Percentiles rank a stretch among this genome's conserved stretches.
phyloP scores from a whole-genome alignment of 106 monocot genomes.

The Triglochin maritima region DNA sequence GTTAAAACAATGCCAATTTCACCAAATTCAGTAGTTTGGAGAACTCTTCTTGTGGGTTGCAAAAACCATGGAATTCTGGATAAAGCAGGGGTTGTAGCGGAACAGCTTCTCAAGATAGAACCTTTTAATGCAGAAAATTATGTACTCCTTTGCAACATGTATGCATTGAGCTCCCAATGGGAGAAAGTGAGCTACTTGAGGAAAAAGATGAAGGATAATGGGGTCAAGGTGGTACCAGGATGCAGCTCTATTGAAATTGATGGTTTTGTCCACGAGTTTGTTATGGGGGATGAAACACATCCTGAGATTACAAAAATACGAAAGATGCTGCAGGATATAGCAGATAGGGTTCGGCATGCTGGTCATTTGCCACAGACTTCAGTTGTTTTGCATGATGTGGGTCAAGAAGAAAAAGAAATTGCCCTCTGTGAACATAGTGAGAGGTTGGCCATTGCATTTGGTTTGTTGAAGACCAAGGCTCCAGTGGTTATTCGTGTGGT shows the following conservation, averaged over 20 bases:
- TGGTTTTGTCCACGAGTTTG: conserved; percentile 69
- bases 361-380: conserved; percentile 66
- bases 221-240: conserved; percentile 48
- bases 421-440: conserved; percentile 93
- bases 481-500: conserved; percentile 59
- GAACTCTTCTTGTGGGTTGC: conserved; percentile 73
- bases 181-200: conserved; percentile 71
- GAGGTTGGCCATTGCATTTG: conserved; percentile 84
- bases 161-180: conserved; percentile 69
- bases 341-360: conserved; percentile 29
- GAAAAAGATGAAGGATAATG: conserved; percentile 71
- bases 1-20: conserved; percentile 52
- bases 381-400: conserved; percentile 68
- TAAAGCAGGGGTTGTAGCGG: conserved; percentile 39
- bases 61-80: conserved; percentile 33
- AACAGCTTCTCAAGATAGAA: conserved; percentile 56
- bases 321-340: conserved; percentile 40
- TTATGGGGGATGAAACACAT: conserved; percentile 62
- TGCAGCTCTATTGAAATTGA: conserved; percentile 73
- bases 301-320: conserved; percentile 66
- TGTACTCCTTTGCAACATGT: conserved; percentile 84
- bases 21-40: conserved; percentile 78
- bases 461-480: conserved; percentile 52
- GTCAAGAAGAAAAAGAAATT: conserved; percentile 78
- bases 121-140: conserved; percentile 74